Evolutionary conservation across 768 basidiomycete genomes (phyloP).

Genomic region (Lyophyllum semitale): DNA sequence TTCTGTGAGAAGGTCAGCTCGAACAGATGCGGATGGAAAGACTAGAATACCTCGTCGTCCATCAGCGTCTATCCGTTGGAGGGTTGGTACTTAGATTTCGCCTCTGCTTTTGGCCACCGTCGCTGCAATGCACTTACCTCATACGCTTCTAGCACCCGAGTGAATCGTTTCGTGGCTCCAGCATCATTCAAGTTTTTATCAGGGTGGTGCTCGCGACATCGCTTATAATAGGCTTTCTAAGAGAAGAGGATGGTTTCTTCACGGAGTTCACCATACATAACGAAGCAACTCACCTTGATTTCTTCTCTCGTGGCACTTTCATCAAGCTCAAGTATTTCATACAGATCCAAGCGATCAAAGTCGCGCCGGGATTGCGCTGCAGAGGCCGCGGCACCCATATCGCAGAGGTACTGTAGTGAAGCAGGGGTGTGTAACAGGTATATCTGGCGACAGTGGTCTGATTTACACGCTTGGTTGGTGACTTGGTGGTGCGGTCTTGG

Average conservation of each 20-base stretch:
- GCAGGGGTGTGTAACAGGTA: no score
- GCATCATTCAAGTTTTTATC: conserved; percentile 75
- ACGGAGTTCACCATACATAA: no score
- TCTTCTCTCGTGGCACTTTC: conserved; percentile 2
- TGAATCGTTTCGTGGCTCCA: conserved; percentile 69
- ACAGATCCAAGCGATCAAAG: not conserved
- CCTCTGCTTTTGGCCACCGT: not conserved
- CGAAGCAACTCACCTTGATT: conserved; percentile 6
- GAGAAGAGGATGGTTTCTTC: not conserved
- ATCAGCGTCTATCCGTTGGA: conserved; percentile 12
- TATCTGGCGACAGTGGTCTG: no score
- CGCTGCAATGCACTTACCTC: conserved; percentile 41
- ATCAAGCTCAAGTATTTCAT: conserved; percentile 6
- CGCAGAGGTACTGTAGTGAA: no score
- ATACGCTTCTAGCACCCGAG: conserved; percentile 74
- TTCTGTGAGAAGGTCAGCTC: not conserved
- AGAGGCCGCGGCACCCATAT: not conserved
- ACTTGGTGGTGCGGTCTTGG: no score
- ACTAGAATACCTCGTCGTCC: conserved; percentile 5
- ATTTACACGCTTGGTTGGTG: no score
- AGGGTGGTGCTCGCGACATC: conserved; percentile 66
- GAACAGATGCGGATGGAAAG: not conserved
- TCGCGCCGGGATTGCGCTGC: not conserved
- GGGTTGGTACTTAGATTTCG: not conserved
- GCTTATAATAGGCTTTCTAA: conserved; percentile 64